These are phyloP conservation scores for Bruguiera parviflora DNA, from an alignment of 345 rosid genomes.

Conservation along the genomic window DNA sequence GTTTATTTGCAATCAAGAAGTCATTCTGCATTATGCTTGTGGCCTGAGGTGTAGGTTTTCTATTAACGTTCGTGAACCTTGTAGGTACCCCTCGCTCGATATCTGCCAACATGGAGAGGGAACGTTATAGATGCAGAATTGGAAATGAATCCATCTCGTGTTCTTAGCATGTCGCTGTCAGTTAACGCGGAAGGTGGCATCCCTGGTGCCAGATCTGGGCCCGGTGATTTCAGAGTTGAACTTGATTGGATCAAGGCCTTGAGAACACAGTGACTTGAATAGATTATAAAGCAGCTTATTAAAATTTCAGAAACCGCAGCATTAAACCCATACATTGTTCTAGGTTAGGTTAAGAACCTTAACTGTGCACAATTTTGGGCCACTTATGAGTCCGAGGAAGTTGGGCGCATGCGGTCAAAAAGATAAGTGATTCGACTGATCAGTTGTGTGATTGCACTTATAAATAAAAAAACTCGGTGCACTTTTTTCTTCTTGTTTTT, in stretches of 20 bases:
- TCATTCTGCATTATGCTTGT: neutral
- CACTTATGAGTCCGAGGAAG: too few species aligned
- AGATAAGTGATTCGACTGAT: too few species aligned
- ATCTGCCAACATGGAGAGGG: conserved; percentile 9
- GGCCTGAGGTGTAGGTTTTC: neutral
- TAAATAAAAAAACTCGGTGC: too few species aligned
- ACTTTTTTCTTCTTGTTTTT: neutral
- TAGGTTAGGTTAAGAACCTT: neutral
- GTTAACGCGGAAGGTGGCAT: conserved; percentile 77
- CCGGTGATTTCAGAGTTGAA: conserved; percentile 73
- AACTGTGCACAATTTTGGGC: too few species aligned
- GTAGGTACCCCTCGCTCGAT: neutral
- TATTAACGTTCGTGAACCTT: neutral
- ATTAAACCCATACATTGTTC: neutral
- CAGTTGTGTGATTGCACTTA: too few species aligned
- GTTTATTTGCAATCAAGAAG: too few species aligned
- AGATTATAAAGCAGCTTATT: neutral
- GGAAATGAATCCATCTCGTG: conserved; percentile 35
- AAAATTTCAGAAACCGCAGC: neutral
- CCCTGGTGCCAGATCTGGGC: conserved; percentile 65
- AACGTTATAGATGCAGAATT: neutral
- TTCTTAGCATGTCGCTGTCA: conserved; percentile 80
- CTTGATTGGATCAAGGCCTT: conserved; percentile 87
- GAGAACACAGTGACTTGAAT: conserved; percentile 18
- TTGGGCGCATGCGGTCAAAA: too few species aligned